Evolutionary conservation across 495 filamentous ascomycete genomes (phyloP).

Genomic region (Aspergillus cristatus): DNA sequence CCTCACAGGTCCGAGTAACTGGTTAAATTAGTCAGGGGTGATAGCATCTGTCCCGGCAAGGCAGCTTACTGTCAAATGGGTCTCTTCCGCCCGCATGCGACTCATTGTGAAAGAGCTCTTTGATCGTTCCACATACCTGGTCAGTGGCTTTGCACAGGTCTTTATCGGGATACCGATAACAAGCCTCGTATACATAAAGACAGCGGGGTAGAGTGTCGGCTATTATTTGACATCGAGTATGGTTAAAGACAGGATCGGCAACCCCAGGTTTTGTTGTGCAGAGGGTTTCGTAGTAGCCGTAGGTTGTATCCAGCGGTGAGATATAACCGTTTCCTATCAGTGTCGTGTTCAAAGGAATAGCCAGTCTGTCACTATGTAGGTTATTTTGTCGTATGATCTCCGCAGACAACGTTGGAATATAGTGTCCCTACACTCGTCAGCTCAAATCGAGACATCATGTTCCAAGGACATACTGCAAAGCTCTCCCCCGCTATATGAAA

Average conservation of each 20-base stretch:
- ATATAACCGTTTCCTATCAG: constrained; percentile 32
- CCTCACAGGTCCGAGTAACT: constrained; percentile 18
- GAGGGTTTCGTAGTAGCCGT: constrained; percentile 37
- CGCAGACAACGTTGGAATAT: constrained; percentile 25
- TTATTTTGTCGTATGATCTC: constrained; percentile 27
- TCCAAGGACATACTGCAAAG: constrained; percentile 20
- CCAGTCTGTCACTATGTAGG: constrained; percentile 17
- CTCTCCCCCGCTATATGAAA: constrained; percentile 29
- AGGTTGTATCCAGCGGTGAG: constrained; percentile 22
- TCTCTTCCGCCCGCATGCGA: constrained; percentile 6
- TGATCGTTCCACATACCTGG: constrained; percentile 22
- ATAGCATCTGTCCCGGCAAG: background rate
- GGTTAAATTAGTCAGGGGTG: background rate
- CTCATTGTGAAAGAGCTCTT: constrained; percentile 26
- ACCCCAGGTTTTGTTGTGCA: constrained; percentile 36
- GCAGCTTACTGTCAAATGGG: background rate
- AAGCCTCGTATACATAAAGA: constrained; percentile 23
- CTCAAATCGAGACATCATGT: background rate
- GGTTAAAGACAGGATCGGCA: constrained; percentile 29
- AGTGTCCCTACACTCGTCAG: constrained; percentile 23
- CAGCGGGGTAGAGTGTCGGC: constrained; percentile 34
- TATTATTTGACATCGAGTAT: constrained; percentile 35
- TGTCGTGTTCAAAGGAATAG: constrained; percentile 25
- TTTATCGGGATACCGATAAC: constrained; percentile 19
- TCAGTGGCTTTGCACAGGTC: constrained; percentile 19